Conservation (phyloP, 176 grass and related monocot genomes). For the Oryza rufipogon region DNA sequence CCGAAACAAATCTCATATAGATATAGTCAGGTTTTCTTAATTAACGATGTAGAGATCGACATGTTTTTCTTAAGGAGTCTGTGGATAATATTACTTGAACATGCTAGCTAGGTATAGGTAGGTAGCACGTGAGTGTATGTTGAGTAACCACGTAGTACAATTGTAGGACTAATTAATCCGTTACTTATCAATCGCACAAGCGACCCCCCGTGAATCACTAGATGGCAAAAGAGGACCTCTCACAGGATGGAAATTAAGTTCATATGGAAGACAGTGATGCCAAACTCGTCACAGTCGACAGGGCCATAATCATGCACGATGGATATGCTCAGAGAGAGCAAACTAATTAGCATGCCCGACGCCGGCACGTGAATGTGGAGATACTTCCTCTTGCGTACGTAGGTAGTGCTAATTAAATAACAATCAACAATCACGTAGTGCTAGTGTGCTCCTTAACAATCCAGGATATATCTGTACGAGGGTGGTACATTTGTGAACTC, state of each 20-base stretch:
- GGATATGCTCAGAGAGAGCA: not conserved
- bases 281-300: not conserved
- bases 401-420: not conserved
- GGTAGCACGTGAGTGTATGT: not conserved
- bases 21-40: too few species aligned
- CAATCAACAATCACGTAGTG: too few species aligned
- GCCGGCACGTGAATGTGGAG: constrained; percentile 39
- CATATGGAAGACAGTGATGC: constrained; percentile 14
- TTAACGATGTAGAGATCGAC: too few species aligned
- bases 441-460: not conserved
- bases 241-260: not conserved
- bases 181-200: not conserved
- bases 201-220: constrained; percentile 37
- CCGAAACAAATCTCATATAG: too few species aligned
- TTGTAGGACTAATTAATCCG: not conserved
- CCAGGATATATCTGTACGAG: not conserved
- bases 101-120: not conserved
- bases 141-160: not conserved
- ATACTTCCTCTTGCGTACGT: constrained; percentile 7
- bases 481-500: not conserved
- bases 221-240: not conserved
- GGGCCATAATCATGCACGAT: not conserved
- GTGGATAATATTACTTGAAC: not conserved
- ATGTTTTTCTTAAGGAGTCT: not conserved
- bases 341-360: constrained; percentile 14